Base-by-base conservation (phyloP, 257 asterid species). In the Solanum virginianum region DNA sequence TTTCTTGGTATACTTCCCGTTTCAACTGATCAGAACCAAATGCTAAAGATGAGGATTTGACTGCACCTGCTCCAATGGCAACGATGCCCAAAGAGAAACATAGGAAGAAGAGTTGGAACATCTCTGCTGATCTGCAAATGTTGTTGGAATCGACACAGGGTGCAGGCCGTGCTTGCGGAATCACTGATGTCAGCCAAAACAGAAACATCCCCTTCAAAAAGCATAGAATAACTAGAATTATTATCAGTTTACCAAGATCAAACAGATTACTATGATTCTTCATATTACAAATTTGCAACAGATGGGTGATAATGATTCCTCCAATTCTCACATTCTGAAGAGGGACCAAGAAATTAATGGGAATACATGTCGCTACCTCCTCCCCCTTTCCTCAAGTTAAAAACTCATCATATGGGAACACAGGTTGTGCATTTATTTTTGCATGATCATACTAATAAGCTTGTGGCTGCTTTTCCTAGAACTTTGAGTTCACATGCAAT, bases 41-140 rank as follows among this genome's bases (percentile, higher is more conserved):
- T n/a, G 96, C 95, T 66, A 94, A 84, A 56, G 92, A 90, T 29
- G 91, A 89, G 4, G 98, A 86, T 75, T 94, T 80, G 24, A 92
- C 87, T 8, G 94, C 97, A 20, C 97, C 98, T 8, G 92, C 90
- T 80, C 98, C 98, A 10, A 92, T 86, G 1, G 98, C 90, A 70
- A 95, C 88, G n/a, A 94, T 89, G 16, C 88, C 97, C 2, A 94
- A 84, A 4, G 94, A 85, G 10, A 89, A 41, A 47, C 89, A 90
- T 13, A 95, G 87, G 62, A 87, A 87, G 36, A 87, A 7, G 32
- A 89, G 60, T 86, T 95, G 98, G 82, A 85, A 62, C 65, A 70
- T 20, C 11, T 91, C 88, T 0, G 97, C 86, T 36, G 91, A 77
- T 85, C 43, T 68, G 81, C 97, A 94, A 57, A 14, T 47, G 84